Conservation (phyloP, 179 eudicot genomes). For the Silene coronaria region DNA sequence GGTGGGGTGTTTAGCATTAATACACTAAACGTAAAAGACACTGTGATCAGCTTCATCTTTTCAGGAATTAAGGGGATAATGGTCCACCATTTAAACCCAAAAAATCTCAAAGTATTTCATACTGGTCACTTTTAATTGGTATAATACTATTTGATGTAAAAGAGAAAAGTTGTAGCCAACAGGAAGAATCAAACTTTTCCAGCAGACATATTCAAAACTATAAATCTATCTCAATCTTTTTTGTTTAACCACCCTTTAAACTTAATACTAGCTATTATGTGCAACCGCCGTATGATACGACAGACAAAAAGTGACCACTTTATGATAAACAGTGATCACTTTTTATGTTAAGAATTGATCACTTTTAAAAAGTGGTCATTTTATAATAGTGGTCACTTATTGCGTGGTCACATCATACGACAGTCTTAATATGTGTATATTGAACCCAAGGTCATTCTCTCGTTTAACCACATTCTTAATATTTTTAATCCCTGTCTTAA, state of each 20-base stretch:
- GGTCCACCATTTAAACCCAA: constrained; percentile 28
- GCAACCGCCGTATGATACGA: too few relatives aligned
- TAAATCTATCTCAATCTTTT: constrained; percentile 23
- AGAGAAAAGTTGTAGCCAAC: constrained; percentile 31
- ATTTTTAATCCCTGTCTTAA: constrained; percentile 22
- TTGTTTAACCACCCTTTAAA: constrained; percentile 18
- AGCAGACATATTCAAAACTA: constrained; percentile 25
- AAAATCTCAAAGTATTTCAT: constrained; percentile 15
- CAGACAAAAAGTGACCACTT: too few relatives aligned
- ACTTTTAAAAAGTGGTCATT: too few relatives aligned
- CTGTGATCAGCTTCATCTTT: constrained; percentile 16
- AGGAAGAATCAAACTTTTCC: constrained; percentile 37
- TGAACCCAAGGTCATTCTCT: too few relatives aligned
- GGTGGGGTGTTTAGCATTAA: not conserved
- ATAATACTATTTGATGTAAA: constrained; percentile 20
- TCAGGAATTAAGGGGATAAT: constrained; percentile 23
- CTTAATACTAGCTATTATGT: too few relatives aligned
- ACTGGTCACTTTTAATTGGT: constrained; percentile 21
- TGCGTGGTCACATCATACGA: too few relatives aligned
- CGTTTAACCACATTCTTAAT: too few relatives aligned
- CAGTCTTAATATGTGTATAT: too few relatives aligned
- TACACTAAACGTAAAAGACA: not conserved
- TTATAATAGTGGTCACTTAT: too few relatives aligned
- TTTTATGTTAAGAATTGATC: too few relatives aligned
- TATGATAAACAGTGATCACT: too few relatives aligned